Evolutionary conservation across 768 basidiomycete species (phyloP).

Genomic region (Suillus luteus): DNA sequence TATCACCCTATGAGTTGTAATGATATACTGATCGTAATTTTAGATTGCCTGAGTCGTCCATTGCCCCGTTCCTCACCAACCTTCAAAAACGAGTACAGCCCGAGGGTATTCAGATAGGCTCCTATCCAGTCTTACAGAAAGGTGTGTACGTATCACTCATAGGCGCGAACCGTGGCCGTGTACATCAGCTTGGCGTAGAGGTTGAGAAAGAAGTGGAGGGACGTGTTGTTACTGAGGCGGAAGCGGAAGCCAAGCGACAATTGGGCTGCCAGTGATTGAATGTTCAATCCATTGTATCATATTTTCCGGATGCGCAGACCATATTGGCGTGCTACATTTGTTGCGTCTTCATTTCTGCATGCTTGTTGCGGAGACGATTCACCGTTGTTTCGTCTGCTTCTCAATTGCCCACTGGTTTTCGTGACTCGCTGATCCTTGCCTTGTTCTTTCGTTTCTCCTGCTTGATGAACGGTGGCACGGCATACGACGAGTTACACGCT

Average conservation of each 20-base stretch:
- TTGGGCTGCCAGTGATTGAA: constrained; percentile 8
- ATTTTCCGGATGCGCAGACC: neutral
- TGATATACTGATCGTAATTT: neutral
- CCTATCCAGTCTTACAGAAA: constrained; percentile 60
- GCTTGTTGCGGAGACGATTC: neutral
- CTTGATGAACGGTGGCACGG: neutral
- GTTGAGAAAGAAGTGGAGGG: constrained; percentile 63
- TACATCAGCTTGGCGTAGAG: constrained; percentile 61
- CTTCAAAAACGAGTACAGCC: constrained; percentile 72
- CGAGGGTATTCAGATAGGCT: constrained; percentile 82
- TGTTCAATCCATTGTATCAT: neutral
- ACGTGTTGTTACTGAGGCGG: constrained; percentile 62
- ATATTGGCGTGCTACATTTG: neutral
- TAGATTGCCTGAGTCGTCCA: constrained; percentile 70
- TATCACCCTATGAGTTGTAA: neutral
- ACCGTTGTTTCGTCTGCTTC: neutral
- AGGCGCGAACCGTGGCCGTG: constrained; percentile 45
- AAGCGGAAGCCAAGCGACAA: constrained; percentile 54
- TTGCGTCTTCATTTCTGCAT: neutral
- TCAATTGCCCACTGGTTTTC: too few species aligned
- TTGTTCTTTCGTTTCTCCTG: neutral
- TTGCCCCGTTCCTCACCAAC: constrained; percentile 81
- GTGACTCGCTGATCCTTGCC: neutral
- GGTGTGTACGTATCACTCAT: constrained; percentile 71
- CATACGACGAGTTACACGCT: neutral